phyloP scores from a whole-genome alignment of 495 filamentous ascomycete species.

The Cercophora newfieldiana region DNA sequence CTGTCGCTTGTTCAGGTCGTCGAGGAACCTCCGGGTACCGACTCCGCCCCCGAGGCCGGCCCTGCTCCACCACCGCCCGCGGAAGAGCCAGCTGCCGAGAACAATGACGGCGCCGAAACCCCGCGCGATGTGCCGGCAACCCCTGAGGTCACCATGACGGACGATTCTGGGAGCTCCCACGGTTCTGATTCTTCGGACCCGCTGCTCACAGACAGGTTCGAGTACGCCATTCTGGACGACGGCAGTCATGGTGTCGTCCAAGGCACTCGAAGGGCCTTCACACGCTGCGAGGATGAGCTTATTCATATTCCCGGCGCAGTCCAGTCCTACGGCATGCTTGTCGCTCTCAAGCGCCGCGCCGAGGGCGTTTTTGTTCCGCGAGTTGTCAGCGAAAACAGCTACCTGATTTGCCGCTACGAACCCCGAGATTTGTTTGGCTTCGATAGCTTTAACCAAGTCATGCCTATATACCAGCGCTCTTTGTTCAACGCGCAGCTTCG shows the following conservation, averaged over 20 bases:
- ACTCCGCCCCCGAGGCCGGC: background rate
- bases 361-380: slow-evolving; percentile 24
- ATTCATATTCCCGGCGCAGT: slow-evolving; percentile 31
- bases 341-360: slow-evolving; percentile 22
- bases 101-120: background rate
- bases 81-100: background rate
- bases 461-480: slow-evolving; percentile 25
- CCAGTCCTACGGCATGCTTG: slow-evolving; percentile 28
- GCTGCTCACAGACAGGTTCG: slow-evolving; percentile 21
- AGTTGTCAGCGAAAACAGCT: slow-evolving; percentile 29
- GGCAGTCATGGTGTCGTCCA: slow-evolving; percentile 26
- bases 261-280: slow-evolving; percentile 23
- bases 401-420: slow-evolving; percentile 22
- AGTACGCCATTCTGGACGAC: slow-evolving; percentile 24
- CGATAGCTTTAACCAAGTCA: slow-evolving; percentile 23
- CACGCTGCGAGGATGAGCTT: slow-evolving; percentile 28
- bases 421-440: slow-evolving; percentile 22
- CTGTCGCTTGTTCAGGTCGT: slow-evolving; percentile 11
- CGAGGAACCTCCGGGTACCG: slow-evolving; percentile 3
- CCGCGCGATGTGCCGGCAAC: background rate
- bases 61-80: background rate
- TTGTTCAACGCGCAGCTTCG: slow-evolving; percentile 24
- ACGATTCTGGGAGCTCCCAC: background rate
- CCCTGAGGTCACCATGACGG: slow-evolving; percentile 14
- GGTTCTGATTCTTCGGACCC: slow-evolving; percentile 1